phyloP scores from a whole-genome alignment of 805 yeast species.

The Pichia thaimueangensis region DNA sequence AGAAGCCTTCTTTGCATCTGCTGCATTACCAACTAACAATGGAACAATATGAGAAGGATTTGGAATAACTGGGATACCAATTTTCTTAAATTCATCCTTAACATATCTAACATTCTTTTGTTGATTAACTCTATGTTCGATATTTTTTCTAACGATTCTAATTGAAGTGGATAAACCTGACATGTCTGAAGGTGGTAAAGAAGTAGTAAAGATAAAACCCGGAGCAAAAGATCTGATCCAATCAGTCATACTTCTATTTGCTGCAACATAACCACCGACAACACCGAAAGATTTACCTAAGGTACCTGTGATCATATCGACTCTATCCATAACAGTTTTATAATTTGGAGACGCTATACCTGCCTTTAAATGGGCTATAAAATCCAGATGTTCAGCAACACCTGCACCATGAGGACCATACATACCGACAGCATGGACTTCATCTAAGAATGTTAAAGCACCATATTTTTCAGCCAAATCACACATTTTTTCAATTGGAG shows the following conservation, averaged over 20 bases:
- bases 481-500: conserved; percentile 88
- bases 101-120: conserved; percentile 83
- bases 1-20: conserved; percentile 83
- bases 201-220: conserved; percentile 94
- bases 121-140: conserved; percentile 74
- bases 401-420: conserved; percentile 99
- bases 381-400: conserved; percentile 94
- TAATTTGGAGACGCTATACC: conserved; percentile 51
- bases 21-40: conserved; percentile 89
- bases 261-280: conserved; percentile 98
- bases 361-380: conserved; percentile 66
- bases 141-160: conserved; percentile 71
- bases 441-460: conserved; percentile 93
- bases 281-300: conserved; percentile 95
- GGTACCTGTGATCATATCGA: conserved; percentile 96
- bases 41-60: conserved; percentile 98
- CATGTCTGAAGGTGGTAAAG: conserved; percentile 97
- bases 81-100: conserved; percentile 56
- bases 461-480: conserved; percentile 97
- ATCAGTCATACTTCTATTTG: conserved; percentile 73
- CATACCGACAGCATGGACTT: conserved; percentile 98
- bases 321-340: conserved; percentile 73
- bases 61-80: conserved; percentile 93
- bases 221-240: conserved; percentile 97
- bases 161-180: conserved; percentile 90